A percentile compares a stretch with the other conserved stretches of the same genome.
Evolutionary conservation across 2,329 filamentous ascomycete genomes (phyloP).

Genomic region (Fusarium sp.): DNA sequence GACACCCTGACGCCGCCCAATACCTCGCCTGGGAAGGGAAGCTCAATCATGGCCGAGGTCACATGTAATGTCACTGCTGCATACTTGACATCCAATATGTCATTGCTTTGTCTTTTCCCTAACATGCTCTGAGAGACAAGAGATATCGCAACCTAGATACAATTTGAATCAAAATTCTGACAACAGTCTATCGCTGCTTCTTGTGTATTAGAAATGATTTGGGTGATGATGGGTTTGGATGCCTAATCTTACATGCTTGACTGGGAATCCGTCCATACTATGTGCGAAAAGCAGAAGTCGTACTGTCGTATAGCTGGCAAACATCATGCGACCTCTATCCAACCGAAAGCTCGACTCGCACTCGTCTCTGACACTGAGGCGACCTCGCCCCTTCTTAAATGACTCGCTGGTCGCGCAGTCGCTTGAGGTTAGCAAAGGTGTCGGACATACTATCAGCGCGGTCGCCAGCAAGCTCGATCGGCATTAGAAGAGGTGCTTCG

Average conservation of each 20-base stretch:
- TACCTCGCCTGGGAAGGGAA: background rate
- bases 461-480: background rate
- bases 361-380: background rate
- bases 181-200: background rate
- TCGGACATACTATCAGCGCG: background rate
- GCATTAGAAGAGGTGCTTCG: background rate
- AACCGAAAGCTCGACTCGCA: no score
- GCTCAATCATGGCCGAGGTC: background rate
- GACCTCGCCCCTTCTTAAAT: background rate
- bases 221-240: background rate
- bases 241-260: background rate
- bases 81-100: background rate
- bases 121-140: background rate
- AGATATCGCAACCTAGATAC: background rate
- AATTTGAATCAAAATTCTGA: background rate
- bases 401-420: background rate
- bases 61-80: background rate
- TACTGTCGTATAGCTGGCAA: background rate
- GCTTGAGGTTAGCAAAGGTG: background rate
- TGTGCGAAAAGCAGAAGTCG: background rate
- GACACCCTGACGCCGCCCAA: background rate
- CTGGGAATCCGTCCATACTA: background rate
- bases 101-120: background rate
- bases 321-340: background rate
- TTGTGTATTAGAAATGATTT: background rate